Base-by-base conservation (phyloP, 176 grass and related monocot species). In the Musa itinerans region DNA sequence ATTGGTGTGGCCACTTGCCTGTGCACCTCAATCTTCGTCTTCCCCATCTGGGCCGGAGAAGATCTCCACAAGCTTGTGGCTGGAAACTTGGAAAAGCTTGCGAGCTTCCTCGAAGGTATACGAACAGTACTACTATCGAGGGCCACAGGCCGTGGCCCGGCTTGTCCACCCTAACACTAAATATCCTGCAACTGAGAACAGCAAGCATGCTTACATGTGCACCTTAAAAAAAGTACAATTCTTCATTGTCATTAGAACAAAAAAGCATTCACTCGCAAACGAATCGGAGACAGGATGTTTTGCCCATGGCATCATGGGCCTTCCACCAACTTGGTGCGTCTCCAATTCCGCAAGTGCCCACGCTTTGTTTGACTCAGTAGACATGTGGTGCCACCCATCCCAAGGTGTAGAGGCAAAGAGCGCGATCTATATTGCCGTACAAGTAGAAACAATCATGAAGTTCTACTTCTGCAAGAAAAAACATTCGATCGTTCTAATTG, bases 1-100 rank as follows among this genome's bases (percentile, higher is more conserved):
- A 71, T 93, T 56, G 94, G 94, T 22, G 94, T 98, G 24, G 53
- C 66, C 63, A 89, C 82, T 17, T 98, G 94, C 78, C 88, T 98
- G 71, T 78, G 78, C 78, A 93, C 86, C 78, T 77, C 90, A 56
- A 56, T 91, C 73, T 79, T 89, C 53, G 78, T 93, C 59, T 68
- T 86, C 63, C 94, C 94, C 1, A 78, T 98, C 58, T 98, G 94
- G 94, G 94, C 94, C 0, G 94, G 94, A 9, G 86, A 93, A 77
- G 94, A 93, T 54, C 94, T 98, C 3, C 90, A 93, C 64, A 89
- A 87, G 70, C 86, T 87, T 75, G 70, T 84, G 19, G 74, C 83
- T 0, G 53, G 2, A 68, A 98, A 98, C 80, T 80, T 98, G 50
- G 88, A 86, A 27, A 98, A 89, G 56, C 84, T 98, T 16, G 86